Base-by-base conservation (phyloP, 1,139 yeast species). In the Geotrichum histeridarum region DNA sequence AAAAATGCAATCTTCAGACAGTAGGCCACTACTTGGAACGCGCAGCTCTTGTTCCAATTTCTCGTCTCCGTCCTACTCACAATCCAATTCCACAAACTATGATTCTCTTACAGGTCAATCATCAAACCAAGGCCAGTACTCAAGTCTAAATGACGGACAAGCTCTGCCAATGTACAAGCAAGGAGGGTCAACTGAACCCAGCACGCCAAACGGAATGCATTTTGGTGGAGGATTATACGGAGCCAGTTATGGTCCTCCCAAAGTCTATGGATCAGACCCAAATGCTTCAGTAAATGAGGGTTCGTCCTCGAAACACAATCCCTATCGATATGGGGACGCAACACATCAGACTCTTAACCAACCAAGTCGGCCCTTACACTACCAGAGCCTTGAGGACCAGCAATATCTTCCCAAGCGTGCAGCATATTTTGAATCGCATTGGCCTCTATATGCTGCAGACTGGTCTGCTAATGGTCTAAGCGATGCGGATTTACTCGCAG, bases 391-490 rank as follows among this genome's bases (percentile, higher is more conserved):
- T 18, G 38, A 32, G n/a, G 47, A n/a, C 22, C 47, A 43, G 38
- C 37, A 32, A 11, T 43, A 43, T 18, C 47, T 43, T 9, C 47
- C 30, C 41, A 41, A 30, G 22, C 41, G 36, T 22, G 51, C 43
- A 65, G 82, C 41, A 71, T 45, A 77, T 62, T 84, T 77, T 63
- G 80, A 79, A 56, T 75, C 86, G 0, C 78, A 78, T 52, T 76
- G 77, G 67, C 93, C 94, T 0, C 70, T 87, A 17, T 84, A 78
- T 63, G 77, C 84, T 35, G 73, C 81, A 27, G 93, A 84, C 64
- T 87, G 96, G 96, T 68, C 79, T 8, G 66, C 66, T 37, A 57
- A 70, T 15, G 68, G 70, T 17, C 11, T 31, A 2, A 69, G 70
- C 3, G 74, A 74, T 14, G 62, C 68, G 18, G 84, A 83, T 18